Base-by-base conservation (phyloP, 2,329 filamentous ascomycete species). In the Capronia epimyces region DNA sequence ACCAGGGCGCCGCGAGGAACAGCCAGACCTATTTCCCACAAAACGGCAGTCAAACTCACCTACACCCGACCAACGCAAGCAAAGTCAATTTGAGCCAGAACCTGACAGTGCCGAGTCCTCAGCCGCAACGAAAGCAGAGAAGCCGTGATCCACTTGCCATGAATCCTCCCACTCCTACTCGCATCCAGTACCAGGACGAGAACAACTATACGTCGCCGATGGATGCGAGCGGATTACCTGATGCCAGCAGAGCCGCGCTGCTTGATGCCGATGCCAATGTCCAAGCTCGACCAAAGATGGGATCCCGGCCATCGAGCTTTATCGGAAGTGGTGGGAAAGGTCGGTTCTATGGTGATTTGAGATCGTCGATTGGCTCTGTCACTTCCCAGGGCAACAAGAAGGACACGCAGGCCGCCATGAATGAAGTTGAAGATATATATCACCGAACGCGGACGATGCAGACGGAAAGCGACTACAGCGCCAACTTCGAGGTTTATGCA, bases 91-190 rank as follows among this genome's bases (percentile, higher is more conserved):
- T 50, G n/a, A 34, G 42, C 21, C 53, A 43, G 25, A 24, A 21
- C 8, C 42, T 58, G n/a, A 13, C 46, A n/a, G 37, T 49, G 13
- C 54, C 56, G 25, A 32, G 53, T 31, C 41, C 48, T 3, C 39
- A 46, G 13, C 42, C 45, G n/a, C 47, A 58, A 9, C 42, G 44
- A 10, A 60, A 52, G 50, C 58, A 58, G 29, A 39, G 58, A 52
- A 60, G 53, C 34, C 52, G 54, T 61, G 71, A 73, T 34, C 73
- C 73, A 2, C 62, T 75, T 15, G 66, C 65, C 51, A 68, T 75
- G 63, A 75, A 75, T 45, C 71, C 71, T 18, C 71, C 71, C 16
- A 72, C 70, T 5, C 71, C 71, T 2, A 65, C 65, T 36, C 67
- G 67, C 7, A 46, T 61, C 15, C 57, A 62, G n/a, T 50, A 55